Evolutionary conservation across 352 stramenopile species (phyloP), one percentile per base, ranked within the genome.

Genomic region (Phytophthora foliorum): DNA sequence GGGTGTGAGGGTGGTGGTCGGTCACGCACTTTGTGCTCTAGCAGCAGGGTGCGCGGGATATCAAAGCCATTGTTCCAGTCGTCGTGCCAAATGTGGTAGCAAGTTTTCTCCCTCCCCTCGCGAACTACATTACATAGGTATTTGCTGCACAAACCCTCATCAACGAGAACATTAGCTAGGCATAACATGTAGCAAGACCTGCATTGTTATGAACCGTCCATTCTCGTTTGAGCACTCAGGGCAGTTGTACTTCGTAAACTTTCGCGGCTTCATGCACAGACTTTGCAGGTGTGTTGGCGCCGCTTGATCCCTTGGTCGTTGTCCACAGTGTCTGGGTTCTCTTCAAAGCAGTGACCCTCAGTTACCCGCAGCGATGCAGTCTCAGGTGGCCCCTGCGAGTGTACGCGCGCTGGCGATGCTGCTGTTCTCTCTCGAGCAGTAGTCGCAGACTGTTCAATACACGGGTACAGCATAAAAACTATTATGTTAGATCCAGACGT

Each of bases 161-260:
- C 39, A 42, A 45, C 9, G n/a, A n/a, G n/a, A n/a, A n/a, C n/a
- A n/a, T n/a, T n/a, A n/a, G n/a, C n/a, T n/a, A n/a, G n/a, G n/a
- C n/a, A n/a, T n/a, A n/a, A n/a, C n/a, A n/a, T n/a, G n/a, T n/a
- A n/a, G n/a, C n/a, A n/a, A n/a, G n/a, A n/a, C n/a, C n/a, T n/a
- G n/a, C n/a, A n/a, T n/a, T n/a, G n/a, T n/a, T n/a, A n/a, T n/a
- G n/a, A n/a, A n/a, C 53, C 53, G 24, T 50, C 39, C 25, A n/a
- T 60, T 49, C 2, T 25, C 53, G 13, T 4, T 48, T 0, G 52
- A 59, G 24, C 52, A 59, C 36, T 50, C 53, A 5, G 53, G 53
- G 14, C 51, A 57, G 21, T 38, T 48, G 14, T 57, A 57, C 34
- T 57, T 57, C 1, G 51, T 57, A 34, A 16, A 57, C 34, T 57